A percentile compares a stretch with the other conserved stretches of the same genome.
Conservation (phyloP, 2,329 filamentous ascomycete genomes). For the Aaosphaeria arxii region DNA sequence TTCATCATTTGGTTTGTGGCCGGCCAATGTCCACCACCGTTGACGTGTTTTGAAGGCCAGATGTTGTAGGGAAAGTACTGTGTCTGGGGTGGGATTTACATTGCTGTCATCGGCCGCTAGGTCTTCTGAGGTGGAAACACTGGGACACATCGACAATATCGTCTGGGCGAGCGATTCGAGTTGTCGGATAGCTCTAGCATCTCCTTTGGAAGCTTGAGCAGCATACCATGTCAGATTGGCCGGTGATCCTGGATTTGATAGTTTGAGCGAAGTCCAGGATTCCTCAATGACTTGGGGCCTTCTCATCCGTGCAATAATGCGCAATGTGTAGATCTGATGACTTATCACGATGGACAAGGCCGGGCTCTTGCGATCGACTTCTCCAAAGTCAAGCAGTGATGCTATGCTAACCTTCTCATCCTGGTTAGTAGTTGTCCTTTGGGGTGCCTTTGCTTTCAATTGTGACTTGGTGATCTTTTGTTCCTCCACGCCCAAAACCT, state of each 20-base stretch:
- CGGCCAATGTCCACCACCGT: conserved; percentile 64
- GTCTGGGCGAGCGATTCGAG: conserved; percentile 65
- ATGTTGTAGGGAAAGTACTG: conserved; percentile 61
- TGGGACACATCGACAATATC: conserved; percentile 65
- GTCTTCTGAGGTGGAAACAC: conserved; percentile 64
- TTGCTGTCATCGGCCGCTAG: conserved; percentile 51
- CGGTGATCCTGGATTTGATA: conserved; percentile 55
- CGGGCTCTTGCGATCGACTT: conserved; percentile 28
- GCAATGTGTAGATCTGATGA: conserved; percentile 64
- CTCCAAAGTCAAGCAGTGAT: conserved; percentile 62
- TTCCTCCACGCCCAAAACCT: conserved; percentile 14
- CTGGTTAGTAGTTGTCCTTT: conserved; percentile 23
- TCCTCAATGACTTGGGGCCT: conserved; percentile 60
- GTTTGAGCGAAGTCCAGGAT: conserved; percentile 54
- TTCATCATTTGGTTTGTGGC: conserved; percentile 58
- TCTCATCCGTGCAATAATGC: conserved; percentile 59
- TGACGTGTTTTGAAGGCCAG: conserved; percentile 61
- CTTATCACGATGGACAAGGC: conserved; percentile 57
- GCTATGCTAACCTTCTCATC: conserved; percentile 48
- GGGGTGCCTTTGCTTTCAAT: conserved; percentile 14
- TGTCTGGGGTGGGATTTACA: conserved; percentile 55
- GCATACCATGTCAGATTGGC: conserved; percentile 54
- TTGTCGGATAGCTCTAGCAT: conserved; percentile 60
- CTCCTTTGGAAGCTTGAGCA: conserved; percentile 46
- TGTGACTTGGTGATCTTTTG: conserved; percentile 2